Percentiles rank a stretch among this genome's conserved stretches.
Evolutionary conservation across 129 eudicot genomes (phyloP).

Genomic region (Tagetes patula): DNA sequence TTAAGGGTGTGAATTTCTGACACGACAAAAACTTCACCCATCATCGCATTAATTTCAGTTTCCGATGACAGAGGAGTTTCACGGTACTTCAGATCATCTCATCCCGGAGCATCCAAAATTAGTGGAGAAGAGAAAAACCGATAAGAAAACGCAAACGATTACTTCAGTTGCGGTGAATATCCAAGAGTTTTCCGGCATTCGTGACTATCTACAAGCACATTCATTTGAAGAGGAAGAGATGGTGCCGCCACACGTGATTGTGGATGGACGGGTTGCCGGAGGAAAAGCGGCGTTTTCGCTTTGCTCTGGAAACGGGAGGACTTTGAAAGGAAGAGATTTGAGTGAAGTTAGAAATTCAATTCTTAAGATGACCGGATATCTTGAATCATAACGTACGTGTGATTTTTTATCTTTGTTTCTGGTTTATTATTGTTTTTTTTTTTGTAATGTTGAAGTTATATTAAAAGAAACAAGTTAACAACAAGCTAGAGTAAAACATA

Average conservation of each 20-base stretch:
- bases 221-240: constrained; percentile 39
- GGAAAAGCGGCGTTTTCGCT: constrained; percentile 64
- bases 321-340: constrained; percentile 62
- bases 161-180: constrained; percentile 35
- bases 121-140: constrained; percentile 19
- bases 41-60: background rate
- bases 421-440: too few relatives aligned
- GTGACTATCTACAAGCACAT: constrained; percentile 34
- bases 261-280: constrained; percentile 50
- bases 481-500: too few relatives aligned
- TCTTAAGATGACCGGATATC: constrained; percentile 74
- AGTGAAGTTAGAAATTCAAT: constrained; percentile 66
- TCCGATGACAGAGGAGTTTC: constrained; percentile 36
- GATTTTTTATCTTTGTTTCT: background rate
- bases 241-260: constrained; percentile 71
- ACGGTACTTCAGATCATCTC: constrained; percentile 36
- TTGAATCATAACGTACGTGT: constrained; percentile 50
- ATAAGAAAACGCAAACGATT: constrained; percentile 29
- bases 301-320: constrained; percentile 62
- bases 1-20: too few relatives aligned
- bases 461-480: too few relatives aligned
- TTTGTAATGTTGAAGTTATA: too few relatives aligned
- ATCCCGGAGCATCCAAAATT: constrained; percentile 21
- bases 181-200: constrained; percentile 28
- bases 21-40: too few relatives aligned